These are phyloP conservation scores for Ceratocystis alfenasii DNA, from an alignment of 2,329 filamentous ascomycete species.

Conservation along the genomic window DNA sequence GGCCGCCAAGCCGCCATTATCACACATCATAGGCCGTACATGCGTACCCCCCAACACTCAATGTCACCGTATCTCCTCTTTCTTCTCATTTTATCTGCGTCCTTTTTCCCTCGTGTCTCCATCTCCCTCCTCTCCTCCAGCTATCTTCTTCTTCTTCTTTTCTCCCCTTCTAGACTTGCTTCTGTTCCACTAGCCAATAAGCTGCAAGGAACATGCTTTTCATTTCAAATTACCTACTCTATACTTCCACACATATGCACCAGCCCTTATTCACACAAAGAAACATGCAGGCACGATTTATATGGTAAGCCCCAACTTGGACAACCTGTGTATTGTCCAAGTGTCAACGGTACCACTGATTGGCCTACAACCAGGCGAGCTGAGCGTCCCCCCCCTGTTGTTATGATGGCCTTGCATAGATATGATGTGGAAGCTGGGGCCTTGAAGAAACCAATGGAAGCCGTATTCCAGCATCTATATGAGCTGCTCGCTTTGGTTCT, in stretches of 20 bases:
- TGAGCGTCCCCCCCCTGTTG: not conserved
- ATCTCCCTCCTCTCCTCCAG: not conserved
- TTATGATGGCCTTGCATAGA: not conserved
- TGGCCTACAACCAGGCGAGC: not conserved
- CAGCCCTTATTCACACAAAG: not conserved
- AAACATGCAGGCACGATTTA: not conserved
- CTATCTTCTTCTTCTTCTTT: not conserved
- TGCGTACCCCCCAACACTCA: not conserved
- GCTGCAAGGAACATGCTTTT: not conserved
- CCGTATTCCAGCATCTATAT: not conserved
- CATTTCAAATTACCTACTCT: not conserved
- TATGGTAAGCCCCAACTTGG: not conserved
- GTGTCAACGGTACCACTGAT: not conserved
- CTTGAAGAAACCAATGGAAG: not conserved
- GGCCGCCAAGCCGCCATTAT: too few relatives aligned
- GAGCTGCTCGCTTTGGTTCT: not conserved
- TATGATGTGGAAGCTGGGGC: not conserved
- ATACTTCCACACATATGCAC: too few relatives aligned
- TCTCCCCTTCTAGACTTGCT: constrained; percentile 1
- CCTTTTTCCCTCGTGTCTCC: not conserved
- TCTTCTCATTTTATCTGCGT: not conserved
- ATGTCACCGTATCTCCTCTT: not conserved
- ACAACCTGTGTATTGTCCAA: not conserved
- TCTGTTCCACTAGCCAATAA: not conserved
- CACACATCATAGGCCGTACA: too few relatives aligned